A percentile compares a stretch with the other conserved stretches of the same genome.
Conservation (phyloP, 140 eudicot genomes). For the Stevia rebaudiana region DNA sequence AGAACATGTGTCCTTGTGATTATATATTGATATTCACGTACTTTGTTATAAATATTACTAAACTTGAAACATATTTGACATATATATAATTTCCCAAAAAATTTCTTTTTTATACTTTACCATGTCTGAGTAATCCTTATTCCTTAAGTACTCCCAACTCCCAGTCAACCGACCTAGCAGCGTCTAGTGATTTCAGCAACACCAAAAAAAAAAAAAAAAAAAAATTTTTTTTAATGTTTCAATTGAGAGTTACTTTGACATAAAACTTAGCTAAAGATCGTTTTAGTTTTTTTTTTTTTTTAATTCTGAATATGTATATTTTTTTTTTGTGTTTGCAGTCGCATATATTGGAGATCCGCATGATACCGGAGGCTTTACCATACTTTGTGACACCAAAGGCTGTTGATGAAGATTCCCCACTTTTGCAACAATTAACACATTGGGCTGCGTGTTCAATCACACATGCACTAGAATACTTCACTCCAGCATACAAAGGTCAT, state of each 20-base stretch:
- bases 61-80: too few relatives aligned
- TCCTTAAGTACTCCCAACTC: too few relatives aligned
- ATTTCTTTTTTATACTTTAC: too few relatives aligned
- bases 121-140: too few relatives aligned
- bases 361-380: conserved; percentile 83
- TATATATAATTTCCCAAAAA: too few relatives aligned
- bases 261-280: conserved; percentile 9
- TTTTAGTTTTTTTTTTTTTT: not conserved
- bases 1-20: too few relatives aligned
- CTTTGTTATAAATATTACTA: too few relatives aligned
- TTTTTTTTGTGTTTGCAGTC: conserved; percentile 36
- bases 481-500: conserved; percentile 96
- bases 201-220: too few relatives aligned
- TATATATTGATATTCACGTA: too few relatives aligned
- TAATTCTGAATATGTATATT: not conserved
- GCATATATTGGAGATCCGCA: conserved; percentile 94
- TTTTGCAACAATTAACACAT: conserved; percentile 92
- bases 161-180: too few relatives aligned
- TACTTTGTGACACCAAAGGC: conserved; percentile 95
- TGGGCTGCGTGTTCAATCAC: conserved; percentile 99
- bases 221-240: not conserved
- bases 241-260: not conserved
- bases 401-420: conserved; percentile 80
- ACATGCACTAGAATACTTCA: conserved; percentile 88
- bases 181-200: too few relatives aligned